Conservation (phyloP, 129 eudicot species). For the Flaveria bidentis region DNA sequence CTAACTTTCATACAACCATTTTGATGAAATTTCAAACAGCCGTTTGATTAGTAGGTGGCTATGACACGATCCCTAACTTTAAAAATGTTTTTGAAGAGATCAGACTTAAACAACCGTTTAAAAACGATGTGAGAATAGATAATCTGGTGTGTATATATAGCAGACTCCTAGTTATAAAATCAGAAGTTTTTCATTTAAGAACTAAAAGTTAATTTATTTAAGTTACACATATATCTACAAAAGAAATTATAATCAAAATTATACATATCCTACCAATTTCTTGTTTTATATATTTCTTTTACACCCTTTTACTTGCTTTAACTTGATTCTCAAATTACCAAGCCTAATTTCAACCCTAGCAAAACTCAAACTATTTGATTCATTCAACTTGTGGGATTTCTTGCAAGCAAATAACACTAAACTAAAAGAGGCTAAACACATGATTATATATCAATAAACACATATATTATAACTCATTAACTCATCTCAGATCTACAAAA, state of each 20-base stretch:
- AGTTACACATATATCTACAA: not conserved
- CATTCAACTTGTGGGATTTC: not conserved
- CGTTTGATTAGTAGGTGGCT: too few species aligned
- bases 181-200: not conserved
- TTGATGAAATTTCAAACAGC: too few species aligned
- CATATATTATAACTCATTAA: not conserved
- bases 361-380: constrained; percentile 1
- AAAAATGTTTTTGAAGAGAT: too few species aligned
- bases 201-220: not conserved
- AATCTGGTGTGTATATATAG: too few species aligned
- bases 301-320: not conserved
- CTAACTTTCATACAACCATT: too few species aligned
- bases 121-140: too few species aligned
- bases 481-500: constrained; percentile 33
- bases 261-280: not conserved
- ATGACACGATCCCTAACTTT: too few species aligned
- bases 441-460: constrained; percentile 11
- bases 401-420: not conserved
- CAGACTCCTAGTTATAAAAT: too few species aligned
- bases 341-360: not conserved
- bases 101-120: too few species aligned
- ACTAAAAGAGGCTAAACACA: not conserved
- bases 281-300: not conserved
- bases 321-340: not conserved
- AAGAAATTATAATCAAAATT: not conserved